These are phyloP conservation scores for Ceriops tagal DNA, from an alignment of 345 rosid species.

Conservation along the genomic window DNA sequence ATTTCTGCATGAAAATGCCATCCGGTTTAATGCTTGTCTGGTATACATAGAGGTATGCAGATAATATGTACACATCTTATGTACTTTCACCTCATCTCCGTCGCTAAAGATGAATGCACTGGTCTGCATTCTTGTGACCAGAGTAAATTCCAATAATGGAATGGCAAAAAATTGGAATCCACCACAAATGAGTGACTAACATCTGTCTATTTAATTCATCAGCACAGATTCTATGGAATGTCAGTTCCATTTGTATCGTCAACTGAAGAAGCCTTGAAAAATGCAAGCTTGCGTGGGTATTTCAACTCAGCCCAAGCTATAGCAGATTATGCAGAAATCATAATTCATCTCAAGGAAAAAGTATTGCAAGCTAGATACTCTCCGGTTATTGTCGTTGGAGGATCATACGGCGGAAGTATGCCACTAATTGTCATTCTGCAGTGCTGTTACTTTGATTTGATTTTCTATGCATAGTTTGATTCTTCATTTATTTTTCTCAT, in stretches of 20 bases:
- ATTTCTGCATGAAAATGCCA: conserved; percentile 34
- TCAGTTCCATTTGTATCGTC: conserved; percentile 50
- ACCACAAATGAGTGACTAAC: background rate
- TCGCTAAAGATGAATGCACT: background rate
- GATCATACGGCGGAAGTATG: conserved; percentile 80
- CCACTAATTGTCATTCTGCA: background rate
- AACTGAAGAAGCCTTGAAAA: conserved; percentile 38
- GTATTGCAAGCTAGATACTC: conserved; percentile 28
- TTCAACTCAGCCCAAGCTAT: conserved; percentile 56
- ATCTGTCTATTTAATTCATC: background rate
- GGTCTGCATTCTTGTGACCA: too few relatives aligned
- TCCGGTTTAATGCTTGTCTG: conserved; percentile 27
- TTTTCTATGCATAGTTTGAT: background rate
- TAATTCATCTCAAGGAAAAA: conserved; percentile 40
- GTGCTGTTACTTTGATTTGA: too few relatives aligned
- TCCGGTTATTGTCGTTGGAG: conserved; percentile 65
- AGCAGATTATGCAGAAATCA: conserved; percentile 56
- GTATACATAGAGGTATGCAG: conserved; percentile 40
- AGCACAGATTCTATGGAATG: conserved; percentile 48
- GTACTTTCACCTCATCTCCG: background rate
- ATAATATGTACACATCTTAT: background rate
- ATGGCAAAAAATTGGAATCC: too few relatives aligned
- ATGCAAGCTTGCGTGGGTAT: conserved; percentile 47
- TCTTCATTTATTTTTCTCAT: background rate
- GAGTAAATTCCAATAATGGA: too few relatives aligned